Percentiles rank a stretch among this genome's conserved stretches.
Evolutionary conservation across 2,329 filamentous ascomycete genomes (phyloP).

Genomic region (Ophioceras dolichostomum): DNA sequence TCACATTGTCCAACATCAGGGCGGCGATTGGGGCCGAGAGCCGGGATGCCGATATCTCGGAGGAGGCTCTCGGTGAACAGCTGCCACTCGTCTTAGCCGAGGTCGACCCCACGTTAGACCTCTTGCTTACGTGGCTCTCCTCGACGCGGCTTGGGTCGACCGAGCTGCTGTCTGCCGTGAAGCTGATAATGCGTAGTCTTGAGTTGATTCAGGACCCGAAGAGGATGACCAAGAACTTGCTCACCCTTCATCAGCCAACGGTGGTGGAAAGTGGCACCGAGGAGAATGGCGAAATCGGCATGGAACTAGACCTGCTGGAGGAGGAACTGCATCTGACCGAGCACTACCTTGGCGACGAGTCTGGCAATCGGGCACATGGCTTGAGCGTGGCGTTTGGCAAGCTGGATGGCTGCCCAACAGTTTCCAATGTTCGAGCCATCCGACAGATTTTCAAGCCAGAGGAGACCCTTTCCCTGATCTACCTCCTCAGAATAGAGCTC

Average conservation of each 20-base stretch:
- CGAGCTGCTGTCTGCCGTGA: slow-evolving; percentile 56
- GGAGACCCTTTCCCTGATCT: slow-evolving; percentile 60
- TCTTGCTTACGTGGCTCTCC: slow-evolving; percentile 53
- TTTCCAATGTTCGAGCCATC: slow-evolving; percentile 49
- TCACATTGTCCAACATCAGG: slow-evolving; percentile 46
- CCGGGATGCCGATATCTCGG: slow-evolving; percentile 26
- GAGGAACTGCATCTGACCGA: slow-evolving; percentile 57
- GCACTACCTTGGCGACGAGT: slow-evolving; percentile 52
- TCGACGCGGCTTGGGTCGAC: slow-evolving; percentile 51
- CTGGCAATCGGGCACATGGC: slow-evolving; percentile 48
- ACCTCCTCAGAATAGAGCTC: slow-evolving; percentile 61
- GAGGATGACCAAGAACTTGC: slow-evolving; percentile 17
- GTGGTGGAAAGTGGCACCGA: slow-evolving; percentile 12
- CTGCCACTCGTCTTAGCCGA: slow-evolving; percentile 50
- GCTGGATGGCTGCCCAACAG: slow-evolving; percentile 51
- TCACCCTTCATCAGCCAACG: slow-evolving; percentile 17
- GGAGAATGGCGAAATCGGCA: slow-evolving; percentile 25
- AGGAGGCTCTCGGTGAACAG: slow-evolving; percentile 43
- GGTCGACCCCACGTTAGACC: slow-evolving; percentile 55
- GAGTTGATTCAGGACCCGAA: slow-evolving; percentile 39
- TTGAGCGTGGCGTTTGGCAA: slow-evolving; percentile 58
- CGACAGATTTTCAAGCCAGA: slow-evolving; percentile 51
- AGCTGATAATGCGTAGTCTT: slow-evolving; percentile 56
- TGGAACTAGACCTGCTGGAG: slow-evolving; percentile 48
- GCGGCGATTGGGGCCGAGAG: slow-evolving; percentile 41